Evolutionary conservation across 805 yeast species (phyloP).

Genomic region (Candida nemodendra): DNA sequence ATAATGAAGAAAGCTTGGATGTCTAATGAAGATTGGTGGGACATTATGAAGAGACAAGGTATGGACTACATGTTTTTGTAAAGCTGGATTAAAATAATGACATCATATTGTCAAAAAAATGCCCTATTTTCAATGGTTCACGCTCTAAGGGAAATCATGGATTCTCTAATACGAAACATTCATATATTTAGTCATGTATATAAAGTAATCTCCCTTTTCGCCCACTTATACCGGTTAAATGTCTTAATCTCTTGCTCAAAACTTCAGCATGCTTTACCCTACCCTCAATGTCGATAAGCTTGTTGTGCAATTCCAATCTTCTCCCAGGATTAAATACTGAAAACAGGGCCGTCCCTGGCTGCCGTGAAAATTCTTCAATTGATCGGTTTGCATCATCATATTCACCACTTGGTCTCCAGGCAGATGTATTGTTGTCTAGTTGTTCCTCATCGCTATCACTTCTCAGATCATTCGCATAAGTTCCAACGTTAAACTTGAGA

Average conservation of each 20-base stretch:
- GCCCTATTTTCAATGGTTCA: no score
- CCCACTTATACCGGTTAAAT: slow-evolving; percentile 41
- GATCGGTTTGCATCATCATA: no score
- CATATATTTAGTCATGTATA: slow-evolving; percentile 28
- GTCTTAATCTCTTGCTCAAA: slow-evolving; percentile 63
- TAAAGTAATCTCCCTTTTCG: slow-evolving; percentile 20
- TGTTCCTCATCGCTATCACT: slow-evolving; percentile 9
- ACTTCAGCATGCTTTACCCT: slow-evolving; percentile 67
- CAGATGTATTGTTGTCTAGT: slow-evolving; percentile 53
- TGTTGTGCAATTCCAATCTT: slow-evolving; percentile 75
- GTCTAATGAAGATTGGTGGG: slow-evolving; percentile 51
- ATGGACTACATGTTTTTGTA: slow-evolving; percentile 46
- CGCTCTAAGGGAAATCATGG: no score
- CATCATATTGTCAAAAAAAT: no score
- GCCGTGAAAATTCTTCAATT: no score
- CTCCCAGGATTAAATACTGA: slow-evolving; percentile 67
- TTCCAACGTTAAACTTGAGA: slow-evolving; percentile 55
- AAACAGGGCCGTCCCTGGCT: slow-evolving; percentile 30
- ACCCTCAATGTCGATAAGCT: slow-evolving; percentile 67
- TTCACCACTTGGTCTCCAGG: no score
- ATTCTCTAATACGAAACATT: no score
- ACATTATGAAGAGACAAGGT: slow-evolving; percentile 40
- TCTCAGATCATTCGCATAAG: not conserved
- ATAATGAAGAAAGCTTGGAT: slow-evolving; percentile 56
- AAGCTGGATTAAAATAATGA: slow-evolving; percentile 3